Evolutionary conservation across 208 protist genomes (phyloP).

Genomic region (Trypanosoma theileri): DNA sequence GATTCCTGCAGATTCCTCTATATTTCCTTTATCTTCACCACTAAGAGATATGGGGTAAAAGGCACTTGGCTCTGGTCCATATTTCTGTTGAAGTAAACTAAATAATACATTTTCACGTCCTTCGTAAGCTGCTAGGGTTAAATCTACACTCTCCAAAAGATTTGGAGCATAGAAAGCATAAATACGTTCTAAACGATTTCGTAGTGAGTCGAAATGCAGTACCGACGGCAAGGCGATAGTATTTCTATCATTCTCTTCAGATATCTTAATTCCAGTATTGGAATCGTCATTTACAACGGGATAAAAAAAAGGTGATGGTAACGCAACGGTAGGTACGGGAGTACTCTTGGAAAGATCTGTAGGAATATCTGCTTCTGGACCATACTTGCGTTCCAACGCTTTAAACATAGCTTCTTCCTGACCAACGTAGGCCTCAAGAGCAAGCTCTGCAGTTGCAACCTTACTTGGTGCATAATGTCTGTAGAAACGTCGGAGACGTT

Average conservation of each 20-base stretch:
- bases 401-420: slow-evolving; percentile 21
- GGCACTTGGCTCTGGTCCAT: slow-evolving; percentile 25
- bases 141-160: slow-evolving; percentile 13
- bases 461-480: slow-evolving; percentile 16
- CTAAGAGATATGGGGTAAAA: neutral
- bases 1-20: neutral
- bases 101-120: slow-evolving; percentile 30
- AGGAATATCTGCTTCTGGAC: slow-evolving; percentile 15
- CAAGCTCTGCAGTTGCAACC: neutral
- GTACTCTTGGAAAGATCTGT: no score
- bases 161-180: slow-evolving; percentile 27
- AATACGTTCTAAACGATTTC: slow-evolving; percentile 24
- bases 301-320: neutral
- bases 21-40: neutral
- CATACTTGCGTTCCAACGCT: slow-evolving; percentile 24
- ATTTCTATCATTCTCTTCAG: no score
- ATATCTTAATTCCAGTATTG: no score
- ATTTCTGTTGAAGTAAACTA: slow-evolving; percentile 24
- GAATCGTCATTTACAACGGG: no score
- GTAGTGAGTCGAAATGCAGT: slow-evolving; percentile 17
- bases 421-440: slow-evolving; percentile 9
- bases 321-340: neutral
- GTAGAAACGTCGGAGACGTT: slow-evolving; percentile 18
- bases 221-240: neutral
- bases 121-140: slow-evolving; percentile 22